Conservation (phyloP, 2,329 filamentous ascomycete species). For the Fusarium multiceps region DNA sequence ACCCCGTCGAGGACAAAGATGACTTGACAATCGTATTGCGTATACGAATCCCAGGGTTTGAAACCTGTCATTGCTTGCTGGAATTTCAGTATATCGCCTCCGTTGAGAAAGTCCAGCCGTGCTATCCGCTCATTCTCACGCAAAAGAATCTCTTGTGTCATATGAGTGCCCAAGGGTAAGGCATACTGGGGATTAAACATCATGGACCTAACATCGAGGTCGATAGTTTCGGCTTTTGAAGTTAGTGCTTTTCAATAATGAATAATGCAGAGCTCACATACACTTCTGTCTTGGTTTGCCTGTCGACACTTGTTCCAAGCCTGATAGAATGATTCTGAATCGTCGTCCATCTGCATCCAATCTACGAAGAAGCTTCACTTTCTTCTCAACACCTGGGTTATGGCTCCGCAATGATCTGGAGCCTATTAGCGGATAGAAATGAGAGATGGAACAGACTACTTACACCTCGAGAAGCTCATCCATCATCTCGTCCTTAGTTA, state of each 20-base stretch:
- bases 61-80: slow-evolving; percentile 51
- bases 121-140: slow-evolving; percentile 48
- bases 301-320: slow-evolving; percentile 34
- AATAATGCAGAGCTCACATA: slow-evolving; percentile 1
- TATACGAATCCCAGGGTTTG: slow-evolving; percentile 46
- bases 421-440: slow-evolving; percentile 1
- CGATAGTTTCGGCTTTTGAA: slow-evolving; percentile 43
- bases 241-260: slow-evolving; percentile 12
- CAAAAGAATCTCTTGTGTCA: slow-evolving; percentile 46
- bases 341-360: slow-evolving; percentile 44
- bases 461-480: slow-evolving; percentile 48
- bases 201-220: slow-evolving; percentile 48
- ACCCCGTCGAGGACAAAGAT: slow-evolving; percentile 47
- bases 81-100: slow-evolving; percentile 47
- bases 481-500: slow-evolving; percentile 50
- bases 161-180: slow-evolving; percentile 34
- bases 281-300: slow-evolving; percentile 41
- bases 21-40: slow-evolving; percentile 44
- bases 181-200: slow-evolving; percentile 48
- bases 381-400: slow-evolving; percentile 36
- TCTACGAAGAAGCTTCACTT: slow-evolving; percentile 44
- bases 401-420: slow-evolving; percentile 36
- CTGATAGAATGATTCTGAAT: slow-evolving; percentile 45
- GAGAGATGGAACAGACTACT: not conserved
- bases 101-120: slow-evolving; percentile 43